phyloP scores from a whole-genome alignment of 352 stramenopile genomes.

The Phytophthora brassicae region DNA sequence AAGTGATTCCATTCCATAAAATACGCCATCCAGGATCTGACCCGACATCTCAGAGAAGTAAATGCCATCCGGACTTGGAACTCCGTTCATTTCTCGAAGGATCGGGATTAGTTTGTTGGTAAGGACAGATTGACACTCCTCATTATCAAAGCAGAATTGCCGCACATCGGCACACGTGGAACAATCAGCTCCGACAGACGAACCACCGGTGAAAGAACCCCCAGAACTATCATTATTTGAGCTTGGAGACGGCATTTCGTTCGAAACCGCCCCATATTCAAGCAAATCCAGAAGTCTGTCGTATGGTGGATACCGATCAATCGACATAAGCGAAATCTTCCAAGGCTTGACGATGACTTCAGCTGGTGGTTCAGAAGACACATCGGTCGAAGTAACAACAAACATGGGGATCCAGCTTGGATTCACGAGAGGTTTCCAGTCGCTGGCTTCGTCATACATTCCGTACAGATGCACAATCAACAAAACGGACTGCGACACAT shows the following conservation, averaged over 20 bases:
- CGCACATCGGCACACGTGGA: background rate
- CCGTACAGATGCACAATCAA: constrained; percentile 5
- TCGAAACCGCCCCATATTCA: constrained; percentile 1
- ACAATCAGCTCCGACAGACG: constrained; percentile 3
- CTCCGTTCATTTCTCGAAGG: background rate
- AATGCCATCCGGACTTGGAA: background rate
- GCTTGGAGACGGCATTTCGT: background rate
- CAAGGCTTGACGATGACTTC: constrained; percentile 18
- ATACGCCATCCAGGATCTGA: constrained; percentile 4
- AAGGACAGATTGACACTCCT: constrained; percentile 5
- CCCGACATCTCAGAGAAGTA: constrained; percentile 6
- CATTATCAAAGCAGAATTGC: constrained; percentile 10
- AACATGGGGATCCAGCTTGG: constrained; percentile 26
- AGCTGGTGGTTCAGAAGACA: constrained; percentile 2
- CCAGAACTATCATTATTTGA: background rate
- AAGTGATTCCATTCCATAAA: constrained; percentile 7
- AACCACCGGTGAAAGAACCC: background rate
- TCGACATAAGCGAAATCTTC: constrained; percentile 13
- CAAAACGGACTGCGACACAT: background rate
- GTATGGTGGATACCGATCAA: constrained; percentile 14
- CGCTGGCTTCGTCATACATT: constrained; percentile 1
- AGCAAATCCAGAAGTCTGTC: constrained; percentile 26
- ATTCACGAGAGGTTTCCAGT: constrained; percentile 6
- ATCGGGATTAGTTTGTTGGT: background rate
- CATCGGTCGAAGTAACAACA: background rate